A percentile compares a stretch with the other conserved stretches of the same genome.
These are phyloP conservation scores for Phytophthora kernoviae DNA, from an alignment of 352 stramenopile species.

Conservation along the genomic window DNA sequence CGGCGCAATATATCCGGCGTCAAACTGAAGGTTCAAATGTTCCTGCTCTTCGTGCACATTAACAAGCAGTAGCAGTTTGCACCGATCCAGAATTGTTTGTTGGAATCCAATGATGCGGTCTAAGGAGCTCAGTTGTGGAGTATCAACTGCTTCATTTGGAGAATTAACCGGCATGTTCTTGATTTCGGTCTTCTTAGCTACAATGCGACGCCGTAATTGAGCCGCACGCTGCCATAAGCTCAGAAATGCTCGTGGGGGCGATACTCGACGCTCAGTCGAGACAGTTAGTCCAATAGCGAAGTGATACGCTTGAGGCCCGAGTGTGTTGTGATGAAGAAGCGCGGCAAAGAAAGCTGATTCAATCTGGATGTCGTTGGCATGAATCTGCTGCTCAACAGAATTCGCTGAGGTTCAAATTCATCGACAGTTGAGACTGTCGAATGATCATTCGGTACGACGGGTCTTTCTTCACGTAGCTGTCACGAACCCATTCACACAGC, in stretches of 20 bases:
- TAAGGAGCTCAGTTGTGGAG: slow-evolving; percentile 1
- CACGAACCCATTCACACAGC: slow-evolving; percentile 60
- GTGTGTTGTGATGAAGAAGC: slow-evolving; percentile 60
- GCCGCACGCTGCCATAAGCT: slow-evolving; percentile 59
- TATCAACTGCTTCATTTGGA: not conserved
- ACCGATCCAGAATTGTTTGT: slow-evolving; percentile 44
- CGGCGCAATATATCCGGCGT: slow-evolving; percentile 41
- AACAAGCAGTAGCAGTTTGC: slow-evolving; percentile 43
- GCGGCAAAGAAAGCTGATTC: slow-evolving; percentile 62
- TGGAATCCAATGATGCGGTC: slow-evolving; percentile 32
- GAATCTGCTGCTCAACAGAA: slow-evolving; percentile 16
- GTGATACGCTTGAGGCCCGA: slow-evolving; percentile 35
- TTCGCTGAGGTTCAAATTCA: slow-evolving; percentile 17
- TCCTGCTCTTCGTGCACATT: slow-evolving; percentile 36
- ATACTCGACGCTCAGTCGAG: not conserved
- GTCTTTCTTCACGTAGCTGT: slow-evolving; percentile 52
- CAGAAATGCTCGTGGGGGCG: slow-evolving; percentile 35
- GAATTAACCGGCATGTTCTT: slow-evolving; percentile 29
- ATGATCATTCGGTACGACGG: slow-evolving; percentile 73
- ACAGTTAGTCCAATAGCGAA: slow-evolving; percentile 22
- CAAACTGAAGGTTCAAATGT: slow-evolving; percentile 31
- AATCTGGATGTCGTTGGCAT: slow-evolving; percentile 41
- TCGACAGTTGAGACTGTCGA: slow-evolving; percentile 39
- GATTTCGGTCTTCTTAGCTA: slow-evolving; percentile 48
- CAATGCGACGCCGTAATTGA: slow-evolving; percentile 47